A percentile compares a stretch with the other conserved stretches of the same genome.
Evolutionary conservation across 2,329 filamentous ascomycete genomes (phyloP).

Genomic region (Raffaelea albimanens): DNA sequence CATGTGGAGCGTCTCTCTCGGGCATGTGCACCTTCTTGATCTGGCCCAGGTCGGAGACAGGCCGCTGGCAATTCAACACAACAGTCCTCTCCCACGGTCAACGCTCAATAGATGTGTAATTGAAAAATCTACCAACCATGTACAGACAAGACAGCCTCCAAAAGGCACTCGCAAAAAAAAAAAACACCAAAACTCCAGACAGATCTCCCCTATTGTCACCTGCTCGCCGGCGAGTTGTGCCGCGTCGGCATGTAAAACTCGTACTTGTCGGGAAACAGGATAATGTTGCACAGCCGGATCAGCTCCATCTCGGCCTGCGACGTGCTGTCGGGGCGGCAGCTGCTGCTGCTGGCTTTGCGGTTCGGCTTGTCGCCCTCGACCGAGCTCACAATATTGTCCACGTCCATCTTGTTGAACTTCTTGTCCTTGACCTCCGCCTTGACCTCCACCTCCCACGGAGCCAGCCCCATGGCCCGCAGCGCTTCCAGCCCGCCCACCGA

Average conservation of each 20-base stretch:
- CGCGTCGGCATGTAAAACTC: constrained; percentile 36
- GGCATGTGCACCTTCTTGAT: too few species aligned
- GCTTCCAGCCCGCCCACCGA: constrained; percentile 39
- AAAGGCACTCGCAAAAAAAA: too few species aligned
- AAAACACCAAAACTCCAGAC: too few species aligned
- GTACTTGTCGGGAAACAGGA: constrained; percentile 44
- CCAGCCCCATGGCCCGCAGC: constrained; percentile 48
- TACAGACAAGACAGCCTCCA: too few species aligned
- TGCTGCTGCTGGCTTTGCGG: neutral
- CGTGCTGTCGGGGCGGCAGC: neutral
- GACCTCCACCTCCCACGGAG: constrained; percentile 35
- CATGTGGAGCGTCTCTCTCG: too few species aligned
- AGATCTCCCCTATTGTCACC: too few species aligned
- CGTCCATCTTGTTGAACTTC: constrained; percentile 18
- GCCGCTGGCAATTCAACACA: too few species aligned
- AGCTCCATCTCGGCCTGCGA: constrained; percentile 37
- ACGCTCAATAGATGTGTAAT: too few species aligned
- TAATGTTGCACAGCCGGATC: constrained; percentile 44
- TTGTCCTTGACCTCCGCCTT: constrained; percentile 17
- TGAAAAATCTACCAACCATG: too few species aligned
- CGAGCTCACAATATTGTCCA: constrained; percentile 15
- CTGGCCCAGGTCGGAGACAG: too few species aligned
- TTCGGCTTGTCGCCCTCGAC: neutral
- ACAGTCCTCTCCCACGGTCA: too few species aligned
- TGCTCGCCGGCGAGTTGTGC: constrained; percentile 12